Evolutionary conservation across 2,329 filamentous ascomycete species (phyloP), one percentile per base, ranked within the genome.

Genomic region (Rutstroemia sp.): DNA sequence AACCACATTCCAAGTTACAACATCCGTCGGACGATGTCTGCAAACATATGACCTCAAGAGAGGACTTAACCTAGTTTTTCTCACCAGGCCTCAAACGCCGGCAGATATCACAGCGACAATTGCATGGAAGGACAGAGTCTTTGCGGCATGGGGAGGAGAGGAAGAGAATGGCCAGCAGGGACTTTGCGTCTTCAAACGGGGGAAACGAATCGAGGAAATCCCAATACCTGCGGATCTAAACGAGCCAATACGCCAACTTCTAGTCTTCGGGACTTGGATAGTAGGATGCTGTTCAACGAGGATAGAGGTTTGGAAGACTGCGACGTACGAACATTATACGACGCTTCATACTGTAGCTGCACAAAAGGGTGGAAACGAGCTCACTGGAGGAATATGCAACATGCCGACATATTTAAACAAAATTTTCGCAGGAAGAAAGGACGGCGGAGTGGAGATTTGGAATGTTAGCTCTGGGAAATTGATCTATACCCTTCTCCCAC

Each of bases 371-470:
- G 81, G 82, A 55, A 86, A 84, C 63, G 76, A 85, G 62, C 83
- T 96, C 57, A 90, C 88, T 0, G 88, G 88, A 23, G 84, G 86
- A 50, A 80, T 96, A 63, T 87, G 84, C 69, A 95, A 83, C 66
- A 90, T 97, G 86, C 92, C 92, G 1, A 97, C 94, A 0, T 95
- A 91, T 71, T 73, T 99, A 59, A 99, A 99, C 77, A 99, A 99
- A 73, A 82, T 99, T 46, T 90, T 97, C 62, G 88, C 90, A 2
- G 95, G 90, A 9, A 85, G 90, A 65, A 82, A 81, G 61, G 91
- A 99, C 70, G 94, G 94, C 6, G 87, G 85, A 71, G 86, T 96
- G 8, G 94, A 99, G 68, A 95, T 99, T 51, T 99, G 94, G 92
- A 99, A 99, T 68, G 77, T 99, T 59, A 95, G 88, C 69, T 96